Evolutionary conservation across 805 yeast genomes (phyloP), one percentile per base, ranked within the genome.

Genomic region (Brettanomyces anomalus): DNA sequence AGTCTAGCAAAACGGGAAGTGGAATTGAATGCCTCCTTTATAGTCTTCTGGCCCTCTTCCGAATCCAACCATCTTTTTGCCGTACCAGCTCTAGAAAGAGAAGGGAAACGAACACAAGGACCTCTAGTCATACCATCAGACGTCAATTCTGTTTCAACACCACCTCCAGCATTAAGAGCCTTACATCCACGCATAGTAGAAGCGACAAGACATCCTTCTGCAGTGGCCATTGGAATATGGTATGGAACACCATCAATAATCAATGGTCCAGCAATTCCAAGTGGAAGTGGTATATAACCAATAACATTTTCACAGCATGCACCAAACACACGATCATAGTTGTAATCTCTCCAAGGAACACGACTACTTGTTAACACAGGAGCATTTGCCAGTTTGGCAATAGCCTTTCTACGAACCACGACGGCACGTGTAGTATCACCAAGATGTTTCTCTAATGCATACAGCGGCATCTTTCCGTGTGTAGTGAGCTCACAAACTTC

Each of bases 111-210:
- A 41, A 93, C 96, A 74, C 96, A 88, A 36, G 99, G 99, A 33
- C 98, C 99, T 70, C 99, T 84, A 15, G 98, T 89, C 99, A 93
- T 93, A 64, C 97, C 97, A 61, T 93, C 99, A 53, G 80, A 84
- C 13, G 96, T 86, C 52, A 93, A 72, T 20, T 90, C 95, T 26
- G 98, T 86, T 40, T 76, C 70, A 24, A 85, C 95, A 63, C 99
- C 99, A 41, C 97, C 97, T 46, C 98, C 98, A 5, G 90, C 80
- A 61, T 93, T 93, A 51, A 93, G 84, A 21, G 97, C 97, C 61
- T 93, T 93, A 70, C 97, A 93, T 51, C 99, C 99, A 66, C 99
- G 84, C 95, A 87, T 90, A 13, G 98, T 83, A 16, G 97, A 88
- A 4, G 99, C 99, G 51, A 93, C 97, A 45, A 93, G 72, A 66